These are phyloP conservation scores for Pouteria glomerata DNA, from an alignment of 148 eudicot genomes.

Conservation along the genomic window DNA sequence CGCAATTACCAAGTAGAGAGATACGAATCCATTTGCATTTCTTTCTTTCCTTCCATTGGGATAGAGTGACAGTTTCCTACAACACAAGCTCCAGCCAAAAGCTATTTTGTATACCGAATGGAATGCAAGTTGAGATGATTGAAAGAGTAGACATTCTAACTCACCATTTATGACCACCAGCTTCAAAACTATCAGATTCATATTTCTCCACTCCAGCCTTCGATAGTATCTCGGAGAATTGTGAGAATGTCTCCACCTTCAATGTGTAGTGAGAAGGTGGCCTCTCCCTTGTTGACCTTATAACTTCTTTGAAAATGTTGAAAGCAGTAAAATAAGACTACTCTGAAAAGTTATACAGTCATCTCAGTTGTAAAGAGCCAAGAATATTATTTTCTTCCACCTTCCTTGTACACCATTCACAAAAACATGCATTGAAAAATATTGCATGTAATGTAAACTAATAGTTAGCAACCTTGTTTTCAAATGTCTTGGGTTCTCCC, in stretches of 20 bases:
- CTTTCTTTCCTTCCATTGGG: constrained; percentile 4
- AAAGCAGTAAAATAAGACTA: not conserved
- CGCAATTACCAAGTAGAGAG: constrained; percentile 12
- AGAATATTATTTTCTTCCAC: too few species aligned
- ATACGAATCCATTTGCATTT: constrained; percentile 2
- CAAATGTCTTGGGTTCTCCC: not conserved
- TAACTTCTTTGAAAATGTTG: not conserved
- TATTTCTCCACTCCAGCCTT: not conserved
- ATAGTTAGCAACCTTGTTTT: not conserved
- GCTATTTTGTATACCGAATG: too few species aligned
- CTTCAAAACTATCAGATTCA: constrained; percentile 13
- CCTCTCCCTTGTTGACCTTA: not conserved
- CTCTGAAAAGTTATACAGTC: not conserved
- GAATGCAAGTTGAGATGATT: too few species aligned
- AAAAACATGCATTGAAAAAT: not conserved
- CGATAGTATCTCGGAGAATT: not conserved
- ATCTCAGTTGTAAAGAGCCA: not conserved
- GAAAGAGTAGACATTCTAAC: too few species aligned
- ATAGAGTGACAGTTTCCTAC: constrained; percentile 12
- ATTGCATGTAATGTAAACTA: not conserved
- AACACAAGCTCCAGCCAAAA: not conserved
- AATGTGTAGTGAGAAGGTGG: not conserved
- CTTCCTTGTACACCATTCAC: not conserved
- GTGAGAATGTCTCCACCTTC: not conserved
- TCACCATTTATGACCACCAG: constrained; percentile 14